A percentile compares a stretch with the other conserved stretches of the same genome.
Conservation (phyloP, 371 early-diverging fungal species). For the Mortierella sp. region DNA sequence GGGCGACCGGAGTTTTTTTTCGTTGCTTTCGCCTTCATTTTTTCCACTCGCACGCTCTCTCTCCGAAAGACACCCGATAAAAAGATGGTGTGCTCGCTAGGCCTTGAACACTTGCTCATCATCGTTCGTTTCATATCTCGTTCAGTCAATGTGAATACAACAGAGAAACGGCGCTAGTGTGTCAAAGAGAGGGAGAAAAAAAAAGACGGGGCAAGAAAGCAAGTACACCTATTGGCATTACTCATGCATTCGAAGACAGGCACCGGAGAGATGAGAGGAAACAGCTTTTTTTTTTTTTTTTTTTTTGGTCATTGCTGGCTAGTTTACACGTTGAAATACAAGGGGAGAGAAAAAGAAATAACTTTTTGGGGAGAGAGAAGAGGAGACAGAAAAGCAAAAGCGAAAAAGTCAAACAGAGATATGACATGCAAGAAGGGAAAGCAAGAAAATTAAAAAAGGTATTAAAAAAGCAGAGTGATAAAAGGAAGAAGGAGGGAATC, state of each 20-base stretch:
- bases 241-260: neutral
- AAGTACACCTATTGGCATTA: neutral
- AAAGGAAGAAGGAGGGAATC: neutral
- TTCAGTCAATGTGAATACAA: neutral
- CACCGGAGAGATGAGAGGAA: neutral
- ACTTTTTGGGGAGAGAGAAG: neutral
- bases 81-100: neutral
- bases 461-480: neutral
- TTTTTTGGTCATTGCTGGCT: neutral
- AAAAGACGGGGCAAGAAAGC: constrained; percentile 3
- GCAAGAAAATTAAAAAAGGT: neutral
- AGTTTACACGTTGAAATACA: constrained; percentile 8
- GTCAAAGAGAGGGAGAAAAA: neutral
- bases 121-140: neutral
- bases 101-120: neutral
- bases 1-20: constrained; percentile 2
- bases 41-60: neutral
- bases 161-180: neutral
- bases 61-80: neutral
- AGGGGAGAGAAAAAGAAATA: neutral
- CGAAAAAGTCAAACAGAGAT: neutral
- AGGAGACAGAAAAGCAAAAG: neutral
- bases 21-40: too few relatives aligned
- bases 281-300: neutral
- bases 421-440: neutral